These are phyloP conservation scores for Inonotus obliquus DNA, from an alignment of 1,284 basidiomycete species.

Conservation along the genomic window DNA sequence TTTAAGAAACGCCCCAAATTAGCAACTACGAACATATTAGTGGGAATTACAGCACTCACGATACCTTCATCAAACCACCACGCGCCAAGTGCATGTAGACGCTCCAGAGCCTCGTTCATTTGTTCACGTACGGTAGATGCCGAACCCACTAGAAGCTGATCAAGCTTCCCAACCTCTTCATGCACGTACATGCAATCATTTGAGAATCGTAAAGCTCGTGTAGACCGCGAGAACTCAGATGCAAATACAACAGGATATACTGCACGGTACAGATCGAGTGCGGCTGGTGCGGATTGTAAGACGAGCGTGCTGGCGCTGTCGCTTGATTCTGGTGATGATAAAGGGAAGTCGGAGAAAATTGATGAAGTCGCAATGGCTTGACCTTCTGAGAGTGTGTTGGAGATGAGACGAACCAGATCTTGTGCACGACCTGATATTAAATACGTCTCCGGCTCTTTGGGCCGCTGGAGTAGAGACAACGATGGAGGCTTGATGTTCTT, in stretches of 20 bases:
- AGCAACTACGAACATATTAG: background rate
- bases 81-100: slow-evolving; percentile 37
- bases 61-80: slow-evolving; percentile 67
- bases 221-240: slow-evolving; percentile 46
- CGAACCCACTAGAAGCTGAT: background rate
- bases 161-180: slow-evolving; percentile 37
- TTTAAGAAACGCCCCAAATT: background rate
- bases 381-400: slow-evolving; percentile 7
- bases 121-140: slow-evolving; percentile 5
- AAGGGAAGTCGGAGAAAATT: slow-evolving; percentile 39
- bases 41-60: slow-evolving; percentile 37
- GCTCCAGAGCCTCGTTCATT: slow-evolving; percentile 11
- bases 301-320: slow-evolving; percentile 45
- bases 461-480: slow-evolving; percentile 5
- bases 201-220: slow-evolving; percentile 72
- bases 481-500: slow-evolving; percentile 12
- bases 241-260: slow-evolving; percentile 73
- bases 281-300: slow-evolving; percentile 56
- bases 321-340: slow-evolving; percentile 11
- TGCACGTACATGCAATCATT: slow-evolving; percentile 82
- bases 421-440: slow-evolving; percentile 9
- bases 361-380: slow-evolving; percentile 48
- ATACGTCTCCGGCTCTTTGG: slow-evolving; percentile 15
- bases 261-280: slow-evolving; percentile 80
- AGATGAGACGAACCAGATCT: slow-evolving; percentile 12